These are phyloP conservation scores for Trametes sanguinea DNA, from an alignment of 768 basidiomycete genomes.

Conservation along the genomic window DNA sequence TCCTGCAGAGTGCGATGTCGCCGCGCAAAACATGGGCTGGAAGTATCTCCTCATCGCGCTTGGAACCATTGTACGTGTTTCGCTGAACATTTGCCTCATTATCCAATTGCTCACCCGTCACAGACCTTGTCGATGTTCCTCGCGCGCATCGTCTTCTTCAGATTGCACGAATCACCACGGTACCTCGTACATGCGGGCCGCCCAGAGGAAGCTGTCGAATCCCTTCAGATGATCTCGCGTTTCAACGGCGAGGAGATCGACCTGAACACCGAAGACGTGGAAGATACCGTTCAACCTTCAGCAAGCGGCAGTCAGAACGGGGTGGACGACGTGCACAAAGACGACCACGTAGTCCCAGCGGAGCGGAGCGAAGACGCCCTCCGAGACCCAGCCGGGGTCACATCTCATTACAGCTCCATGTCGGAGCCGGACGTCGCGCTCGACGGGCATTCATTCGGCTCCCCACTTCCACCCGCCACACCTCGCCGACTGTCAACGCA, in stretches of 20 bases:
- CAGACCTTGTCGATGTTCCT: constrained; percentile 89
- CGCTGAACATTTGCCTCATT: not conserved
- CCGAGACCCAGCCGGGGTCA: constrained; percentile 13
- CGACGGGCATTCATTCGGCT: constrained; percentile 30
- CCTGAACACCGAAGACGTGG: constrained; percentile 73
- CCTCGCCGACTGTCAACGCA: not conserved
- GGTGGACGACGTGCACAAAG: not conserved
- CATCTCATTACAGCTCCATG: constrained; percentile 31
- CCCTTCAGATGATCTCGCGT: constrained; percentile 78
- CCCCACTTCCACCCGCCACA: constrained; percentile 21
- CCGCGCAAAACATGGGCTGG: constrained; percentile 82
- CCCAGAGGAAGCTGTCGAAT: constrained; percentile 79
- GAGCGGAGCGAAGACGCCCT: constrained; percentile 21
- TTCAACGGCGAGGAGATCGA: constrained; percentile 79
- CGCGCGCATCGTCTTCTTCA: constrained; percentile 86
- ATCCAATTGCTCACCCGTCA: not conserved
- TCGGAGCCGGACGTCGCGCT: constrained; percentile 30
- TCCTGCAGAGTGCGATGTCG: constrained; percentile 60
- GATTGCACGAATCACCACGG: constrained; percentile 90
- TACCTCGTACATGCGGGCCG: constrained; percentile 90
- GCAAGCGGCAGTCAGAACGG: not conserved
- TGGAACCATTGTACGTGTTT: constrained; percentile 73
- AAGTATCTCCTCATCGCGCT: constrained; percentile 77
- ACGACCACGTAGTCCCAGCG: not conserved
- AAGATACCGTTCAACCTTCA: constrained; percentile 39